Evolutionary conservation across 2,329 filamentous ascomycete genomes (phyloP), one percentile per base, ranked within the genome.

Genomic region (Nemania sp.): DNA sequence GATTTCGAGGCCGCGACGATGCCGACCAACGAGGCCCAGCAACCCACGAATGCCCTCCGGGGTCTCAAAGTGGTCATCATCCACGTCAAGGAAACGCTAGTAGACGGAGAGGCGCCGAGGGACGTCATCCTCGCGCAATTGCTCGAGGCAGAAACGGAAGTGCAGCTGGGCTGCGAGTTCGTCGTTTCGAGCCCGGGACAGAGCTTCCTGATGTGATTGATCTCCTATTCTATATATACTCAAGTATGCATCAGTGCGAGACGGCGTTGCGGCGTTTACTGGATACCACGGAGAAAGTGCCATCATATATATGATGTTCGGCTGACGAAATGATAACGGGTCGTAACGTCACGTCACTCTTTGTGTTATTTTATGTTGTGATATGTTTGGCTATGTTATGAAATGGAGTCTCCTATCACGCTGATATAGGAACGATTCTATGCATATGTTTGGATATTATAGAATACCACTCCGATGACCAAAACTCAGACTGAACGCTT

Each of bases 51-150:
- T 10, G 87, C 87, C 6, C 80, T 99, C 4, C 79, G 81, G 54
- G 92, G 92, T 0, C 73, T 98, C 29, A 90, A 87, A 64, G 80
- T 99, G 1, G 87, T 97, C 51, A 86, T 98, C 57, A 98, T 98
- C 39, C 95, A 99, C 72, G 85, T 98, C 71, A 99, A 99, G 74
- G 94, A 98, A 66, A 89, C 84, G 20, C 78, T 97, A 57, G 80
- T 82, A 9, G 92, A 97, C 72, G 91, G 87, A 0, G 85, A 85
- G 25, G 74, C 78, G 49, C 86, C 83, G 1, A 83, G 80, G 37
- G 86, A 91, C 3, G 82, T 77, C 1, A 96, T 98, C 37, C 69
- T 95, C 20, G 72, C 79, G 61, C 86, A 97, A 73, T 75, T 98
- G 51, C 72, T 77, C 17, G 85, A 86, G 25, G 81, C 91, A 60